A percentile compares a stretch with the other conserved stretches of the same genome.
Evolutionary conservation across 2,329 filamentous ascomycete species (phyloP).

Genomic region (Colletotrichum sojae): DNA sequence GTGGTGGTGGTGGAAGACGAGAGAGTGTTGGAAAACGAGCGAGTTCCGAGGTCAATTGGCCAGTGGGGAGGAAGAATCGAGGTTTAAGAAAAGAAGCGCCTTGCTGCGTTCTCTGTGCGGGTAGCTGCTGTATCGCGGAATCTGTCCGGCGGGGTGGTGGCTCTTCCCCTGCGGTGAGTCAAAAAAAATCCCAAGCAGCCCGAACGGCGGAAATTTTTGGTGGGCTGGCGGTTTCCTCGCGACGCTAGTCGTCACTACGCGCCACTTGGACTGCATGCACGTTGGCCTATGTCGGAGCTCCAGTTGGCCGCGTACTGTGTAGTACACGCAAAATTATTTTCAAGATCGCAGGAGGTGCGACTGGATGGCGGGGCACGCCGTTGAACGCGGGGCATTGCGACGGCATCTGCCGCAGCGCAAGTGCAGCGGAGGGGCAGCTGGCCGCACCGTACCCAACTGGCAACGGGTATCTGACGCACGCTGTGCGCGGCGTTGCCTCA

Average conservation of each 20-base stretch:
- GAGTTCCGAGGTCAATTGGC: slow-evolving; percentile 33
- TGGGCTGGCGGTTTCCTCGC: slow-evolving; percentile 23
- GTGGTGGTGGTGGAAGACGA: slow-evolving; percentile 1
- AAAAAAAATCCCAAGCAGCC: slow-evolving; percentile 25
- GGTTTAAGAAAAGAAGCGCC: not conserved
- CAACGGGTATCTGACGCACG: slow-evolving; percentile 24
- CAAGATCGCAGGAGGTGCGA: slow-evolving; percentile 10
- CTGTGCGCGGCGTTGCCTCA: slow-evolving; percentile 29
- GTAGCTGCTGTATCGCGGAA: slow-evolving; percentile 13
- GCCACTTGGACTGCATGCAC: slow-evolving; percentile 26
- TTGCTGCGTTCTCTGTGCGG: slow-evolving; percentile 31
- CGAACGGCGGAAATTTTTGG: slow-evolving; percentile 35
- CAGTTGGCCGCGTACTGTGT: slow-evolving; percentile 15
- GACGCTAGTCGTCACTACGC: slow-evolving; percentile 22
- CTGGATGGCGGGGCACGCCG: slow-evolving; percentile 43
- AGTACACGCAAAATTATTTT: not conserved
- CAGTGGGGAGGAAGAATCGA: slow-evolving; percentile 3
- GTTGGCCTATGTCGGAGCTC: slow-evolving; percentile 44
- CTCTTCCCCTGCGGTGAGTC: slow-evolving; percentile 37
- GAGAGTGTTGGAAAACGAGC: slow-evolving; percentile 17
- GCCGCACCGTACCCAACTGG: not conserved
- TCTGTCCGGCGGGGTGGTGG: slow-evolving; percentile 26
- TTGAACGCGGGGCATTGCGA: slow-evolving; percentile 40
- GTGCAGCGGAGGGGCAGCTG: slow-evolving; percentile 22
- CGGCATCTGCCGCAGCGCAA: slow-evolving; percentile 28